Conservation (phyloP, 768 basidiomycete genomes). For the Pisolithus tinctorius region DNA sequence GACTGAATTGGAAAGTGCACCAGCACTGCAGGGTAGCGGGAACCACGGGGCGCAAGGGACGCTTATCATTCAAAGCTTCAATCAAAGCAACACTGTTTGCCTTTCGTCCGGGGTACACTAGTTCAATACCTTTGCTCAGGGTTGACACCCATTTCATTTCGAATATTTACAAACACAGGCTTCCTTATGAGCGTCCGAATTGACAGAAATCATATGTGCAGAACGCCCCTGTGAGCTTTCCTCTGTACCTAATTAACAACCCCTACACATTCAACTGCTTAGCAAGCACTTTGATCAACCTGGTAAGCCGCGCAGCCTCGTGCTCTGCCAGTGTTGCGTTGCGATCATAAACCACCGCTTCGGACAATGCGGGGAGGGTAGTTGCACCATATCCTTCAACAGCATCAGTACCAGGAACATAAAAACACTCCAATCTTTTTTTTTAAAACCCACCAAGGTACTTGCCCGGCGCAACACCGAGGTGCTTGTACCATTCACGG, state of each 20-base stretch:
- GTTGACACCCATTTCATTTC: no score
- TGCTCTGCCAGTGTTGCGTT: constrained; percentile 52
- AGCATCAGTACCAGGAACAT: background rate
- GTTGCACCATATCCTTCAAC: constrained; percentile 73
- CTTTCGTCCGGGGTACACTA: no score
- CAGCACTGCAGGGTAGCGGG: no score
- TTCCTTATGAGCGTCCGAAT: background rate
- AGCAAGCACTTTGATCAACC: constrained; percentile 49
- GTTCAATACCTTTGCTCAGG: no score
- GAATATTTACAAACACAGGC: no score
- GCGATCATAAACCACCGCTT: constrained; percentile 66
- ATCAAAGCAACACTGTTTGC: no score
- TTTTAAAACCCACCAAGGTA: constrained; percentile 72
- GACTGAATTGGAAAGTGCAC: no score
- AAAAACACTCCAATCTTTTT: background rate
- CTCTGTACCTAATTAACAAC: no score
- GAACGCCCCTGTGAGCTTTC: no score
- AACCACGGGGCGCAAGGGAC: no score
- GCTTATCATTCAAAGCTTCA: no score
- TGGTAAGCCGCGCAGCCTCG: constrained; percentile 52
- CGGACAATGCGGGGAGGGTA: constrained; percentile 73
- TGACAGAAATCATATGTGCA: background rate
- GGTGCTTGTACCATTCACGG: constrained; percentile 81
- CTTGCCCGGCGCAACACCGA: constrained; percentile 83
- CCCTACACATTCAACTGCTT: constrained; percentile 18